These are phyloP conservation scores for Lachnellula subtilissima DNA, from an alignment of 2,329 filamentous ascomycete species.

Conservation along the genomic window DNA sequence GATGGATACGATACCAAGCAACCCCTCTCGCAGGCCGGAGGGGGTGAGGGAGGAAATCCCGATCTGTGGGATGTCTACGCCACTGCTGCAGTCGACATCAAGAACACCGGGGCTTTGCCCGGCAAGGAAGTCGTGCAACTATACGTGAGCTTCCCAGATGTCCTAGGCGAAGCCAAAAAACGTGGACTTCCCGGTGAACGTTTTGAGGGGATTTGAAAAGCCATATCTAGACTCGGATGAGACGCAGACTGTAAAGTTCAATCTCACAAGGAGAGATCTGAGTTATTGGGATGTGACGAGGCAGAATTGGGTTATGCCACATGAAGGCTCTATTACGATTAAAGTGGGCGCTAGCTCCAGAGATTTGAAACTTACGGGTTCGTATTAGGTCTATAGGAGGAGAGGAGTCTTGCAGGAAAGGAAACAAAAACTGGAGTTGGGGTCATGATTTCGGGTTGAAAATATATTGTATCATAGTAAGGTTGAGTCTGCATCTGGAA, in stretches of 20 bases:
- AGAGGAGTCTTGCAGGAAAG: neutral
- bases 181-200: constrained; percentile 58
- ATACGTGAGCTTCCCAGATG: constrained; percentile 42
- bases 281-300: constrained; percentile 64
- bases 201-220: constrained; percentile 72
- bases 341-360: constrained; percentile 37
- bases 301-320: constrained; percentile 65
- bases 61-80: constrained; percentile 51
- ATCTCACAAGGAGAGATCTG: constrained; percentile 60
- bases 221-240: constrained; percentile 51
- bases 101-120: constrained; percentile 51
- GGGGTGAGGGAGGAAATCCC: constrained; percentile 55
- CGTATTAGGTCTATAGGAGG: constrained; percentile 16
- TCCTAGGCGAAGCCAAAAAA: constrained; percentile 18
- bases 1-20: constrained; percentile 44
- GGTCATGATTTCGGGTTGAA: neutral
- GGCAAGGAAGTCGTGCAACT: constrained; percentile 54
- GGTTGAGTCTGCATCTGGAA: neutral
- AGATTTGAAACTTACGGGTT: constrained; percentile 30
- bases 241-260: constrained; percentile 48
- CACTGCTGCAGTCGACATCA: constrained; percentile 49
- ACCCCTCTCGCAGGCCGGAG: constrained; percentile 53
- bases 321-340: constrained; percentile 39
- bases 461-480: neutral
- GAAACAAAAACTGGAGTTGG: neutral